Percentiles rank a stretch among this genome's conserved stretches.
Evolutionary conservation across 2,329 filamentous ascomycete genomes (phyloP).

Genomic region (Fusarium secorum): DNA sequence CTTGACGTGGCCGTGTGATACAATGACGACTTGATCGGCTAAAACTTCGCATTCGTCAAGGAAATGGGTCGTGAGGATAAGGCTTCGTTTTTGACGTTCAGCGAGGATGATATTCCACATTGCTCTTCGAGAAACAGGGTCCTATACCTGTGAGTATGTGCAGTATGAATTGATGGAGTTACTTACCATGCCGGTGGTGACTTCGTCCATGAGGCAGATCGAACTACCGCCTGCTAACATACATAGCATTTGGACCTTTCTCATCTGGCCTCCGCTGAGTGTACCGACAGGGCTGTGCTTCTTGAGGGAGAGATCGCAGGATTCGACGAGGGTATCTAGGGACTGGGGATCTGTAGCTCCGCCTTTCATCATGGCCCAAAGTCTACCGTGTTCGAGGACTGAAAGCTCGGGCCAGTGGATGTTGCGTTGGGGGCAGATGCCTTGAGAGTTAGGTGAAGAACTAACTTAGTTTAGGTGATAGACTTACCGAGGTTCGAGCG

Average conservation of each 20-base stretch:
- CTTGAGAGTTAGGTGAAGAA: neutral
- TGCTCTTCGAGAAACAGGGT: slow-evolving; percentile 80
- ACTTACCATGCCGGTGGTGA: slow-evolving; percentile 61
- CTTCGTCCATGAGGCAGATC: slow-evolving; percentile 53
- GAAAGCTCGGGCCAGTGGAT: slow-evolving; percentile 17
- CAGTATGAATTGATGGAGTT: rapidly evolving
- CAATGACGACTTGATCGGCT: slow-evolving; percentile 64
- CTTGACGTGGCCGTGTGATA: slow-evolving; percentile 11
- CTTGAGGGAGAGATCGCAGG: slow-evolving; percentile 77
- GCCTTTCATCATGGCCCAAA: slow-evolving; percentile 8
- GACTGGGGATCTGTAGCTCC: neutral
- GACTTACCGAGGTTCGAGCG: neutral
- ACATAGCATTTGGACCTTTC: slow-evolving; percentile 86
- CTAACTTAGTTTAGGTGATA: slow-evolving; percentile 30
- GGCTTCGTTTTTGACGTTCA: slow-evolving; percentile 77
- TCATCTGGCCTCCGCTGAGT: slow-evolving; percentile 83
- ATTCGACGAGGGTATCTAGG: slow-evolving; percentile 60
- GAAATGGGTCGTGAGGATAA: slow-evolving; percentile 86
- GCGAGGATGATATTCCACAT: slow-evolving; percentile 88
- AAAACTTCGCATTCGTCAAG: slow-evolving; percentile 85
- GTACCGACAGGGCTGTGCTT: slow-evolving; percentile 71
- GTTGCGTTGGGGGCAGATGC: slow-evolving; percentile 11
- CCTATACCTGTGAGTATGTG: slow-evolving; percentile 62
- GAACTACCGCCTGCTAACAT: slow-evolving; percentile 85
- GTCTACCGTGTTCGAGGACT: neutral